Conservation (phyloP, 176 grass and related monocot species). For the Pontederia paniculata region DNA sequence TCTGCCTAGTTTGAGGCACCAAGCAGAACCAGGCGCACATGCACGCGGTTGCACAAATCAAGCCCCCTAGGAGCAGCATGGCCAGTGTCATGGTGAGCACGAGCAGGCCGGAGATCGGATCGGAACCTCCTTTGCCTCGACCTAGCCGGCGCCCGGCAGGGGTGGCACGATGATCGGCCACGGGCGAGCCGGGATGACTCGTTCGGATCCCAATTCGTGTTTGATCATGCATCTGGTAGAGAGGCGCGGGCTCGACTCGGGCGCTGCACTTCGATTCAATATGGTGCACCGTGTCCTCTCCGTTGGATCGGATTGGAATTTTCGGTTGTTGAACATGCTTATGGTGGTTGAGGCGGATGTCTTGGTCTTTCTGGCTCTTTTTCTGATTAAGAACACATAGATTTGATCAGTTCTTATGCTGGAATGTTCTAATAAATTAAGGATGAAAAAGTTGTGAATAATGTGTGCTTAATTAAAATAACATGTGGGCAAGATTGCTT, state of each 20-base stretch:
- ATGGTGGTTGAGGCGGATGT: background rate
- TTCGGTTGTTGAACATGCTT: slow-evolving; percentile 1
- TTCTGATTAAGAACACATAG: background rate
- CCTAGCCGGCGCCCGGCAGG: background rate
- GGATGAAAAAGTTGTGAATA: too few species aligned
- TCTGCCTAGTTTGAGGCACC: slow-evolving; percentile 1
- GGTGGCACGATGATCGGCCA: background rate
- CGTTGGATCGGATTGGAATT: background rate
- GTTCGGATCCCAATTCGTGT: background rate
- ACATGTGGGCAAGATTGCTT: too few species aligned
- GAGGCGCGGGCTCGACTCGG: background rate
- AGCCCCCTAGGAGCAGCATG: slow-evolving; percentile 18
- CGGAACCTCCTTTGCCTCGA: background rate
- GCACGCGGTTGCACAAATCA: slow-evolving; percentile 1
- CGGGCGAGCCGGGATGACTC: slow-evolving; percentile 9
- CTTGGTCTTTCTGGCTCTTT: background rate
- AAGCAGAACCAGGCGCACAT: slow-evolving; percentile 20
- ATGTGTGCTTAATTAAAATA: too few species aligned
- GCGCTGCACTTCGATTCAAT: slow-evolving; percentile 7
- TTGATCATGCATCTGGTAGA: slow-evolving; percentile 12
- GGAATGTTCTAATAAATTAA: too few species aligned
- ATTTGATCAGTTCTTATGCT: too few species aligned
- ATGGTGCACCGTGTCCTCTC: background rate
- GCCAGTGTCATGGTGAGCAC: slow-evolving; percentile 8
- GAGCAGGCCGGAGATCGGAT: background rate